Evolutionary conservation across 2,329 filamentous ascomycete genomes (phyloP).

Genomic region (Davidsoniella neocaledoniae): DNA sequence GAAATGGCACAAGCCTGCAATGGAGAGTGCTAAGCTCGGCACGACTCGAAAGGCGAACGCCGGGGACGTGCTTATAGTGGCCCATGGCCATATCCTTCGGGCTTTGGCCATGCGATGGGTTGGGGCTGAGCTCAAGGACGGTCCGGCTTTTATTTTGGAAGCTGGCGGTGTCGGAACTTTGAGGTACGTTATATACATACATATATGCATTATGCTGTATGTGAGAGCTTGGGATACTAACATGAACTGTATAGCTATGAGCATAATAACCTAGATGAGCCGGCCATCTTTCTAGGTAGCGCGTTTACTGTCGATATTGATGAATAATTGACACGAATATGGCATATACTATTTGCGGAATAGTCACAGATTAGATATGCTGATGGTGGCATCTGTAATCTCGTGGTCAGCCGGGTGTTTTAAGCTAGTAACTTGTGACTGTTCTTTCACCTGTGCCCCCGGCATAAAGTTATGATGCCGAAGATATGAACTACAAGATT

Average conservation of each 20-base stretch:
- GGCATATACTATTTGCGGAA: background rate
- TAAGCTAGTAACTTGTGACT: no score
- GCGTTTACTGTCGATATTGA: slow-evolving; percentile 38
- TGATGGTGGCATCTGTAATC: no score
- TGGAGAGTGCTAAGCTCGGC: slow-evolving; percentile 20
- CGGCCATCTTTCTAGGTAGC: slow-evolving; percentile 62
- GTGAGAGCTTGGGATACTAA: slow-evolving; percentile 18
- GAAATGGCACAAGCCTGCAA: slow-evolving; percentile 44
- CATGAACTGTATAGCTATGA: slow-evolving; percentile 43
- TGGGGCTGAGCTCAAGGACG: slow-evolving; percentile 54
- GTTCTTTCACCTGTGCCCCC: no score
- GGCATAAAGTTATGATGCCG: no score
- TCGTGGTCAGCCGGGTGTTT: no score
- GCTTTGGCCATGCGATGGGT: slow-evolving; percentile 82
- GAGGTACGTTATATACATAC: slow-evolving; percentile 39
- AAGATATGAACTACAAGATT: no score
- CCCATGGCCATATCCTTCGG: slow-evolving; percentile 77
- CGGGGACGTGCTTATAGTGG: slow-evolving; percentile 45
- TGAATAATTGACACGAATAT: background rate
- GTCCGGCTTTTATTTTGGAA: slow-evolving; percentile 68
- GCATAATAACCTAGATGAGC: slow-evolving; percentile 60
- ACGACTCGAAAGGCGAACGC: slow-evolving; percentile 1
- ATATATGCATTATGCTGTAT: slow-evolving; percentile 52
- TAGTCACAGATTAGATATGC: background rate
- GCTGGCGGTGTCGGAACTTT: slow-evolving; percentile 70